Conservation (phyloP, 73 alveolate genomes). For the Urostyla sp. region DNA sequence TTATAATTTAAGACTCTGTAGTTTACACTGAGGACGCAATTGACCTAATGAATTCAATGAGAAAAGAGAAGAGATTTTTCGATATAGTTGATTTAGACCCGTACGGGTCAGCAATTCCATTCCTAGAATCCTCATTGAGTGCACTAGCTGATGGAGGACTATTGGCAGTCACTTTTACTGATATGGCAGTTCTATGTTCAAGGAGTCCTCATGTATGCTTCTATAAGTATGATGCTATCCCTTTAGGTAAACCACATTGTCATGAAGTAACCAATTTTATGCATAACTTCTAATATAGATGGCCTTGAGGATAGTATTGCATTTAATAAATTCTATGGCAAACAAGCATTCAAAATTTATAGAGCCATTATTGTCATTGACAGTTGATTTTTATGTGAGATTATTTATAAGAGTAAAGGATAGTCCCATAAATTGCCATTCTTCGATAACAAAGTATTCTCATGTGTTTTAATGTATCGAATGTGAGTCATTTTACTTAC, state of each 20-base stretch:
- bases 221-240: constrained; percentile 93
- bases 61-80: constrained; percentile 74
- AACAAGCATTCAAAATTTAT: constrained; percentile 86
- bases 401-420: constrained; percentile 84
- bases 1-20: constrained; percentile 35
- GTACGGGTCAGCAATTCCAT: constrained; percentile 96
- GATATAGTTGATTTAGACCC: constrained; percentile 97
- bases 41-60: constrained; percentile 79
- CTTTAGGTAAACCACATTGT: constrained; percentile 81
- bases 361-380: constrained; percentile 86
- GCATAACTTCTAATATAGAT: constrained; percentile 10
- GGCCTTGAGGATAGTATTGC: constrained; percentile 88
- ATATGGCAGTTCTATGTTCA: constrained; percentile 95
- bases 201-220: constrained; percentile 89
- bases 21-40: constrained; percentile 89
- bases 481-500: constrained; percentile 78
- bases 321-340: constrained; percentile 83
- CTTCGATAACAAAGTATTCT: constrained; percentile 83
- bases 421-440: constrained; percentile 84
- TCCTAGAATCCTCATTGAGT: constrained; percentile 89
- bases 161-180: constrained; percentile 94
- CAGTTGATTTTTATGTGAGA: constrained; percentile 93
- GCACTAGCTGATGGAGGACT: constrained; percentile 87
- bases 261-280: constrained; percentile 78
- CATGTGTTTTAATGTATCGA: constrained; percentile 86